phyloP scores from a whole-genome alignment of 768 basidiomycete species.

The Bullera alba region DNA sequence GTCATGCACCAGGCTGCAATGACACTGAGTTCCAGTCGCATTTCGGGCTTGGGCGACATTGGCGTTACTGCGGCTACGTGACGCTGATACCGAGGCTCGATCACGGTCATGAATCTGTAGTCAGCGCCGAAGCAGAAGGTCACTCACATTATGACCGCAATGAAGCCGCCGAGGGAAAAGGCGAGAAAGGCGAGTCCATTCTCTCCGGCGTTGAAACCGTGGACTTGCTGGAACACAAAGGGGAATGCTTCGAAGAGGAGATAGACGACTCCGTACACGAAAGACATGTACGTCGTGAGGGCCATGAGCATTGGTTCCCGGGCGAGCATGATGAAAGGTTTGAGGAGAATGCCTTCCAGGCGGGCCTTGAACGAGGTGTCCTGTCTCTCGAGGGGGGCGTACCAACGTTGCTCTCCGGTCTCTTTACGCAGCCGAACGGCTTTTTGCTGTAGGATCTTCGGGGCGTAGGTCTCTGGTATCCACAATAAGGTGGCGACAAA shows the following conservation, averaged over 20 bases:
- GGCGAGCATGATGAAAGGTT: constrained; percentile 44
- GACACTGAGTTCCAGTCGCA: constrained; percentile 44
- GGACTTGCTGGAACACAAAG: constrained; percentile 40
- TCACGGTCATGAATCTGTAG: constrained; percentile 40
- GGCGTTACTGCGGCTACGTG: constrained; percentile 35
- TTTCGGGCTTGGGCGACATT: constrained; percentile 39
- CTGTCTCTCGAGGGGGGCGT: constrained; percentile 38
- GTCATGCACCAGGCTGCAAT: constrained; percentile 44
- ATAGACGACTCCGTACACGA: constrained; percentile 42
- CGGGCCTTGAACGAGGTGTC: constrained; percentile 26
- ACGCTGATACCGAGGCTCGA: constrained; percentile 44
- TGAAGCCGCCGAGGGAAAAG: constrained; percentile 41
- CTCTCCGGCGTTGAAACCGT: constrained; percentile 42
- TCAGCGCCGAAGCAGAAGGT: not conserved
- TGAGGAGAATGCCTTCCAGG: constrained; percentile 33
- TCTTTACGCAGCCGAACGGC: constrained; percentile 44
- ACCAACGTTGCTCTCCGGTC: constrained; percentile 43
- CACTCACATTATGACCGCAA: constrained; percentile 30
- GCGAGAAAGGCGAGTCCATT: constrained; percentile 46
- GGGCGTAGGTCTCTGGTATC: constrained; percentile 46
- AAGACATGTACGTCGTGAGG: constrained; percentile 48
- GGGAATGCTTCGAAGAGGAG: constrained; percentile 45
- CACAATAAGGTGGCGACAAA: constrained; percentile 30
- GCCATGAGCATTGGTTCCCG: constrained; percentile 45
- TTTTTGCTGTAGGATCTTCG: constrained; percentile 40